Evolutionary conservation across 352 stramenopile genomes (phyloP).

Genomic region (Globisporangium sylvaticum): DNA sequence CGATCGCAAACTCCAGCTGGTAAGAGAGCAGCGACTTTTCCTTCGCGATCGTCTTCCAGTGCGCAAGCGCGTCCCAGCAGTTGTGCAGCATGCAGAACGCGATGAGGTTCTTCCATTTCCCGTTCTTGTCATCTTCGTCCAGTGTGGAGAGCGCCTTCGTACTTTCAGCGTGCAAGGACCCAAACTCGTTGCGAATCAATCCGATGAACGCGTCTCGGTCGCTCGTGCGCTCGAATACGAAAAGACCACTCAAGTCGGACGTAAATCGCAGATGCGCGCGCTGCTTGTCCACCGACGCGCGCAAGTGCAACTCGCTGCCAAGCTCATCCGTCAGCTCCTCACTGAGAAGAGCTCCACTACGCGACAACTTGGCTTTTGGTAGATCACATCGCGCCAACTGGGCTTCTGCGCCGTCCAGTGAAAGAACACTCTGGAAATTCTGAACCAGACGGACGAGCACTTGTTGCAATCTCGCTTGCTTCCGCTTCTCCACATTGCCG

Average conservation of each 20-base stretch:
- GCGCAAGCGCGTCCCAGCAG: slow-evolving; percentile 47
- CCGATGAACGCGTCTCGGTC: slow-evolving; percentile 33
- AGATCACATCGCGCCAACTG: slow-evolving; percentile 14
- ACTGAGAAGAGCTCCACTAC: neutral
- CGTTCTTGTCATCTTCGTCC: neutral
- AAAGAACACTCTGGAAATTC: slow-evolving; percentile 27
- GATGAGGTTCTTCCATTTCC: slow-evolving; percentile 39
- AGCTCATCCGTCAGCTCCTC: slow-evolving; percentile 9
- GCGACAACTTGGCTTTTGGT: neutral
- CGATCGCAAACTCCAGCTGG: slow-evolving; percentile 46
- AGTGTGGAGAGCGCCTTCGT: slow-evolving; percentile 6
- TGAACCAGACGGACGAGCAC: slow-evolving; percentile 28
- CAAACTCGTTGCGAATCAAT: slow-evolving; percentile 29
- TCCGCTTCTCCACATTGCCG: slow-evolving; percentile 18
- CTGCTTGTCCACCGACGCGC: slow-evolving; percentile 27
- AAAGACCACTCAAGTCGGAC: slow-evolving; percentile 46
- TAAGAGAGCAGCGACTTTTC: slow-evolving; percentile 20
- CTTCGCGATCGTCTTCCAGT: slow-evolving; percentile 26
- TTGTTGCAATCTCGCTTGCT: slow-evolving; percentile 25
- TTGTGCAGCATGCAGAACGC: slow-evolving; percentile 51
- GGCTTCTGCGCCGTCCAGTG: neutral
- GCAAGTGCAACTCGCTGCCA: slow-evolving; percentile 17
- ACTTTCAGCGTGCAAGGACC: neutral
- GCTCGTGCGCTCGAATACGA: slow-evolving; percentile 32
- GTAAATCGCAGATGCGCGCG: slow-evolving; percentile 42